Percentiles rank a stretch among this genome's conserved stretches.
phyloP scores from a whole-genome alignment of 192 early-diverging fungal species.

The Podila epigama region DNA sequence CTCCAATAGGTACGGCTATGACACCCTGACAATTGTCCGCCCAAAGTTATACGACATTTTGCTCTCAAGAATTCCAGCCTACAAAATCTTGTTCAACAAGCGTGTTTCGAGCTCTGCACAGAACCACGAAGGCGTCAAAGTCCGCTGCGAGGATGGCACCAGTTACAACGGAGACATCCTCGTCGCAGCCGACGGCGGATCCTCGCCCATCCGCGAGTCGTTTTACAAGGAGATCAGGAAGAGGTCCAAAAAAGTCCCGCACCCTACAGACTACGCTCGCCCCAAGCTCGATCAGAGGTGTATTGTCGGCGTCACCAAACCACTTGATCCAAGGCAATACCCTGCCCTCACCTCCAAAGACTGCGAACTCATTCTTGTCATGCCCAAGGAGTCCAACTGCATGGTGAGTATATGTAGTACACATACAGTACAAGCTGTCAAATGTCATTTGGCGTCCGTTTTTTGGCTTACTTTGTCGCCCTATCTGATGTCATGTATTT shows the following conservation, averaged over 20 bases:
- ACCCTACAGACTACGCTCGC: conserved; percentile 18
- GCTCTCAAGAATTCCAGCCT: conserved; percentile 37
- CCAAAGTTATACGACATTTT: conserved; percentile 33
- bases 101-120: conserved; percentile 21
- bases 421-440: neutral
- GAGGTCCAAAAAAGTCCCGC: conserved; percentile 12
- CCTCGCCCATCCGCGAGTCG: conserved; percentile 16
- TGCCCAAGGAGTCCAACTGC: conserved; percentile 34
- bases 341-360: conserved; percentile 17
- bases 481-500: too few species aligned
- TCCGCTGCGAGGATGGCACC: conserved; percentile 34
- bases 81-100: conserved; percentile 34
- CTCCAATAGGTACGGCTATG: conserved; percentile 29
- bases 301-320: conserved; percentile 24
- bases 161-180: conserved; percentile 34
- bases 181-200: conserved; percentile 31
- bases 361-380: conserved; percentile 26
- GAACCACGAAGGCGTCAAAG: conserved; percentile 25
- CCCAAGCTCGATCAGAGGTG: conserved; percentile 32
- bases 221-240: conserved; percentile 17
- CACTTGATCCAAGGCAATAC: conserved; percentile 12
- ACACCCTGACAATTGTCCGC: conserved; percentile 22
- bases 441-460: too few species aligned
- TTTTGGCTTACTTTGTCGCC: too few species aligned
- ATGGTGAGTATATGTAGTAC: conserved; percentile 10